Evolutionary conservation across 768 basidiomycete genomes (phyloP).

Genomic region (Amylocystis lapponica): DNA sequence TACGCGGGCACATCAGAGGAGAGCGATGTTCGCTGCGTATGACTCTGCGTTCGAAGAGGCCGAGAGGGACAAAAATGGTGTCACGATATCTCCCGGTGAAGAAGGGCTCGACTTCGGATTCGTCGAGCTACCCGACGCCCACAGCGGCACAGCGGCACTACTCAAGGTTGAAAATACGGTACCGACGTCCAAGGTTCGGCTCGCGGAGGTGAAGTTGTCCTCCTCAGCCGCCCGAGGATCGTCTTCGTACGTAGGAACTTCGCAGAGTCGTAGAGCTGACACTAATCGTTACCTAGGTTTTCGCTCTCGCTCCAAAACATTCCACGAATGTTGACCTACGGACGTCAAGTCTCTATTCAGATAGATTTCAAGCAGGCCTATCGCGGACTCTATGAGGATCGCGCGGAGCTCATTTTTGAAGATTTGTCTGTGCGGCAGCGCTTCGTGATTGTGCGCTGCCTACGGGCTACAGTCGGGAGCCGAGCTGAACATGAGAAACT

Average conservation of each 20-base stretch:
- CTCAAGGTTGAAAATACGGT: conserved; percentile 9
- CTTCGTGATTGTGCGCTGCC: conserved; percentile 43
- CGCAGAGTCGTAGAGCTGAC: neutral
- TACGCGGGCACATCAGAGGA: conserved; percentile 28
- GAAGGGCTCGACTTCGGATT: conserved; percentile 45
- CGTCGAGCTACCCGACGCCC: conserved; percentile 21
- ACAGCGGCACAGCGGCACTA: neutral
- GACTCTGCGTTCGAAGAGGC: conserved; percentile 43
- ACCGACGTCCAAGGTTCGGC: neutral
- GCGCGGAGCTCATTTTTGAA: conserved; percentile 48
- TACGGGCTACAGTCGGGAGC: conserved; percentile 44
- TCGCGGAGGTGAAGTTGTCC: conserved; percentile 1
- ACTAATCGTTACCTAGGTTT: conserved; percentile 8
- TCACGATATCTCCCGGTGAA: conserved; percentile 31
- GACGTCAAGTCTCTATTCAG: conserved; percentile 4
- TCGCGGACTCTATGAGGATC: conserved; percentile 46
- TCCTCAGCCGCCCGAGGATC: neutral
- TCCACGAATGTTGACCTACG: neutral
- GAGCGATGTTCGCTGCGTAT: conserved; percentile 34
- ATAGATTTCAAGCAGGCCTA: conserved; percentile 25
- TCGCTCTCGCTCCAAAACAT: conserved; percentile 1
- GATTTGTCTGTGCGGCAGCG: conserved; percentile 26
- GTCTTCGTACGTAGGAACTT: conserved; percentile 5
- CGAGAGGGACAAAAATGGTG: conserved; percentile 49
- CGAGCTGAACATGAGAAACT: conserved; percentile 43